phyloP scores from a whole-genome alignment of 2,329 filamentous ascomycete genomes.

The Neurospora sp. region DNA sequence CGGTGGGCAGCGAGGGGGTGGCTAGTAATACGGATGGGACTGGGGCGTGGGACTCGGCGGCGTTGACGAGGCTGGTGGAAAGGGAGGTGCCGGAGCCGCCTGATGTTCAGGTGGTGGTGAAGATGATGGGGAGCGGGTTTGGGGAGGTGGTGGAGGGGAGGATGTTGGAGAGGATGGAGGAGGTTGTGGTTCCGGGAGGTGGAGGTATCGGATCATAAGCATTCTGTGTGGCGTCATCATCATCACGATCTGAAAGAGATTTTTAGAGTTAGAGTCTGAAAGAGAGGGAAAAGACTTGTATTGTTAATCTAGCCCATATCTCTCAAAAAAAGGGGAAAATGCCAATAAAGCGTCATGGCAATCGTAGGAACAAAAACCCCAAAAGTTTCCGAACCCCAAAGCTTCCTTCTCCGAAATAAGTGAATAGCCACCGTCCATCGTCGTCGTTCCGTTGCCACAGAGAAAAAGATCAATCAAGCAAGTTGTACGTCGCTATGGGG shows the following conservation, averaged over 20 bases:
- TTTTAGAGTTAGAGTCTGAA: neutral
- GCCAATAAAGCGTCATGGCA: neutral
- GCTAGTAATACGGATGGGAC: conserved; percentile 2
- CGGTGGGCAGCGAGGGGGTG: conserved; percentile 17
- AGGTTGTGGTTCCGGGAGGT: conserved; percentile 1
- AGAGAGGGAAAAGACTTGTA: neutral
- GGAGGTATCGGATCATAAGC: too few relatives aligned
- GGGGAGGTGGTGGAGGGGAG: conserved; percentile 16
- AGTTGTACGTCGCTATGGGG: neutral
- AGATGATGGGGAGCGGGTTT: conserved; percentile 30
- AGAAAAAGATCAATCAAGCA: neutral
- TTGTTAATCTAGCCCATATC: neutral
- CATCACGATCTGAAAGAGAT: neutral
- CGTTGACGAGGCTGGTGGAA: conserved; percentile 20
- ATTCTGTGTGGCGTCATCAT: neutral
- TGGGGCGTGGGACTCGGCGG: conserved; percentile 9
- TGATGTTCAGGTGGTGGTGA: conserved; percentile 32
- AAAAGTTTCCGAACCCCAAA: neutral
- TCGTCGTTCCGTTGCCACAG: neutral
- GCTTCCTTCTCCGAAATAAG: neutral
- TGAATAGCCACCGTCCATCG: neutral
- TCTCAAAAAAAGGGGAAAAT: neutral
- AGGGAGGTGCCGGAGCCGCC: conserved; percentile 26
- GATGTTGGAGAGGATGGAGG: neutral
- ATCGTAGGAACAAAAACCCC: neutral